Evolutionary conservation across 306 rosid genomes (phyloP), one percentile per base, ranked within the genome.

Genomic region (Rubus idaeus): DNA sequence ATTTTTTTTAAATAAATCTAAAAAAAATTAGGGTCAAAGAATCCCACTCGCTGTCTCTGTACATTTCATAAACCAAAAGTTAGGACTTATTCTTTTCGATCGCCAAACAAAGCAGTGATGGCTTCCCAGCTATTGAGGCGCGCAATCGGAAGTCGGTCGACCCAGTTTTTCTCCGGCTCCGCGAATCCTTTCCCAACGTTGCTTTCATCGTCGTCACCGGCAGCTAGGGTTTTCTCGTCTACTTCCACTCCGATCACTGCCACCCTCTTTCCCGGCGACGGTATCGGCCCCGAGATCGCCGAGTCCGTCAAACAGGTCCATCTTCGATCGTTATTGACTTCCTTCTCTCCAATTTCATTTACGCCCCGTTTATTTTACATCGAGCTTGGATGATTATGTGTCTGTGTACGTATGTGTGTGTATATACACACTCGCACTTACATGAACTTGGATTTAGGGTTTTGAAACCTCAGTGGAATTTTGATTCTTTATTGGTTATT

Each of bases 241-340:
- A 73, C 69, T 8, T 50, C 96, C 55, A 61, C 86, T 62, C 86
- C 90, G 84, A 96, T 96, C 89, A 88, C 85, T 0, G 99, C 94
- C 80, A 96, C 99, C 68, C 99, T 96, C 75, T 92, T 94, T 79
- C 98, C 97, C 74, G 97, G 98, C 73, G 98, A 94, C 80, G 98
- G 98, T 42, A 94, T 94, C 56, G 98, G 98, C 44, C 98, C 98
- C 61, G 97, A 96, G 89, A 94, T 94, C 83, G 82, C 98, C 55
- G 93, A 92, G 41, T 90, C 98, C 82, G 97, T 94, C 82, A 94
- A 92, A 79, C 84, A 94, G 97, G 97, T 94, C 57, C 74, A 30
- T 71, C 1, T 72, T 67, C 40, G 69, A 77, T 67, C 71, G 61
- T 47, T 18, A 10, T 26, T 11, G 37, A 12, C 56, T 14, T 44